phyloP scores from a whole-genome alignment of 306 rosid species.

The barrel medic (Medicago truncatula) region DNA sequence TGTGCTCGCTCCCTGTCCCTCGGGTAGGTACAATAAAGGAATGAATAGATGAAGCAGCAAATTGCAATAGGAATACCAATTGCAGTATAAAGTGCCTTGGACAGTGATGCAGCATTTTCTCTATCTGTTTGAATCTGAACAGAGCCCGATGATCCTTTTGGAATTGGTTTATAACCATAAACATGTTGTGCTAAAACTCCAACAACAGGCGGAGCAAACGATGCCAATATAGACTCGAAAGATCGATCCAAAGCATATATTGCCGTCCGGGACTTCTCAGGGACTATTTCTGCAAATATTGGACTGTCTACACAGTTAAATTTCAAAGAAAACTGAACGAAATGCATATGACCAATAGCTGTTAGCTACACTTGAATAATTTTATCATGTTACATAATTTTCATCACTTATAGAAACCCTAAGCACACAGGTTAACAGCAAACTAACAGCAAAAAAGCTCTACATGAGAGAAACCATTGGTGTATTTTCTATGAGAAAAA shows the following conservation, averaged over 20 bases:
- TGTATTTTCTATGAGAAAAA: neutral
- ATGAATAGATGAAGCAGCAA: constrained; percentile 68
- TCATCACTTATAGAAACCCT: neutral
- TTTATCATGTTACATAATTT: neutral
- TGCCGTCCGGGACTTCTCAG: constrained; percentile 23
- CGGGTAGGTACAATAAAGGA: constrained; percentile 78
- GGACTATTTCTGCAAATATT: constrained; percentile 69
- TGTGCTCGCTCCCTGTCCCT: constrained; percentile 77
- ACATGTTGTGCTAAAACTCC: constrained; percentile 75
- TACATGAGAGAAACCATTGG: neutral
- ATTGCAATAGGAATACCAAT: constrained; percentile 71
- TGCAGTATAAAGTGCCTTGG: constrained; percentile 79
- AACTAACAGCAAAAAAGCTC: neutral
- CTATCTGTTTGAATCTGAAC: constrained; percentile 62
- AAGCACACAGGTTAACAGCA: neutral
- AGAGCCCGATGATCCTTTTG: constrained; percentile 42
- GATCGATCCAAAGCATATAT: constrained; percentile 85
- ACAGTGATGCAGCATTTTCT: constrained; percentile 78
- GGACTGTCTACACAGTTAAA: constrained; percentile 55
- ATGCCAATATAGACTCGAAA: constrained; percentile 74
- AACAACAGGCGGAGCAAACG: constrained; percentile 79
- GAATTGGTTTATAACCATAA: constrained; percentile 64
- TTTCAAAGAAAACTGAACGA: constrained; percentile 11
- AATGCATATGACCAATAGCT: neutral
- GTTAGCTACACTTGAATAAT: neutral